Base-by-base conservation (phyloP, 2,329 filamentous ascomycete species). In the Aureobasidium sp. region DNA sequence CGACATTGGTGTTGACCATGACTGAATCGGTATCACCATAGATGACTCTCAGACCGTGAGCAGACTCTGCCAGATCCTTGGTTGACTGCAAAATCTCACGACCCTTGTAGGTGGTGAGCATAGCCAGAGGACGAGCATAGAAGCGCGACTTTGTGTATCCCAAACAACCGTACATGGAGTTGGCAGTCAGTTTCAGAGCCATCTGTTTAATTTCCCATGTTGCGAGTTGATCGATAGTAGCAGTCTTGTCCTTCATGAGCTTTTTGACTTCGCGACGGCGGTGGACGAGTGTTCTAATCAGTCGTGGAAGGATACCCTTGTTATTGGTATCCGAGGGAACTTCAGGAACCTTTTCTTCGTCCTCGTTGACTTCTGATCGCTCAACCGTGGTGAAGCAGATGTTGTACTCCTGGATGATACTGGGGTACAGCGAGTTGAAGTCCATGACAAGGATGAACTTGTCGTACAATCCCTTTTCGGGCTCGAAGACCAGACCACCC, bases 361-460 rank as follows among this genome's bases (percentile, higher is more conserved):
- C 89, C 47, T 92, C 86, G 37, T 85, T 58, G 68, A 87, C 77
- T 64, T 83, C 79, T 42, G 83, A 80, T 68, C 94, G 83, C 64
- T 97, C 90, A 7, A 99, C 91, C 0, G 95, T 99, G 2, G 94
- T 99, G 76, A 99, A 99, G 79, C 95, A 99, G 68, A 99, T 99
- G 76, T 99, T 99, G 78, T 87, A 99, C 81, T 99, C 95, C 72
- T 99, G 95, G 65, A 99, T 99, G 71, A 99, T 97, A 71, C 91
- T 97, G 36, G 94, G 94, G 70, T 99, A 99, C 65, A 99, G 81
- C 69, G 92, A 97, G 82, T 99, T 99, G 81, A 99, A 99, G 80
- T 99, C 94, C 95, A 99, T 99, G 75, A 99, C 95, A 61, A 99
- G 83, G 59, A 99, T 89, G 74, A 95, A 97, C 76, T 95, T 96